Conservation (phyloP, 1,139 yeast species). For the Debaryomyces singareniensis region DNA sequence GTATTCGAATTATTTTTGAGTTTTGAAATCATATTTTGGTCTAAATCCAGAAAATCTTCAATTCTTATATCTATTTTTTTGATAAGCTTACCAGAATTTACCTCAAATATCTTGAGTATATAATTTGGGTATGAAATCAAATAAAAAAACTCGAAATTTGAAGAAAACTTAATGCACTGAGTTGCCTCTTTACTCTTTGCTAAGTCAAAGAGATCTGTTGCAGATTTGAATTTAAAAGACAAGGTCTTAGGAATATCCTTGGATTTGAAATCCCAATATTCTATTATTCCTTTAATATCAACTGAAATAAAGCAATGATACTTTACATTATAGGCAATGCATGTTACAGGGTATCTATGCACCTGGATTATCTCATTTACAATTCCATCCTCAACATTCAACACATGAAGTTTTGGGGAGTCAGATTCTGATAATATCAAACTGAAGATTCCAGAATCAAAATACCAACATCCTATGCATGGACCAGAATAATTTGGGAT, state of each 20-base stretch:
- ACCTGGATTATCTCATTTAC: slow-evolving; percentile 8
- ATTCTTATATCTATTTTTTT: too few species aligned
- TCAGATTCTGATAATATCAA: slow-evolving; percentile 18
- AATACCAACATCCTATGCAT: slow-evolving; percentile 15
- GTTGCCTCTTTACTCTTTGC: slow-evolving; percentile 12
- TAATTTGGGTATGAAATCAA: slow-evolving; percentile 22
- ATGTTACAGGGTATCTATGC: slow-evolving; percentile 23
- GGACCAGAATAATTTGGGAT: slow-evolving; percentile 12
- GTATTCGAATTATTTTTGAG: too few species aligned
- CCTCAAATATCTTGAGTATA: slow-evolving; percentile 24
- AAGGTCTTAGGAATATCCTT: slow-evolving; percentile 12
- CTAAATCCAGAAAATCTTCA: too few species aligned
- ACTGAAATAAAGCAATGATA: slow-evolving; percentile 29
- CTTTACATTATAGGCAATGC: slow-evolving; percentile 20
- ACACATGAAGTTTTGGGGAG: slow-evolving; percentile 11
- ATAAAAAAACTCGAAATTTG: slow-evolving; percentile 10
- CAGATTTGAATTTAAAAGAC: slow-evolving; percentile 30
- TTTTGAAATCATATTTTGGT: not conserved
- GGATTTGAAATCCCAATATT: slow-evolving; percentile 29
- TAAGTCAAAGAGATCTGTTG: slow-evolving; percentile 37
- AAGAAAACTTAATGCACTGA: slow-evolving; percentile 3
- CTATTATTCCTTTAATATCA: slow-evolving; percentile 37
- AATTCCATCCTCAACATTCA: slow-evolving; percentile 16
- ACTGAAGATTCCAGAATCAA: slow-evolving; percentile 7
- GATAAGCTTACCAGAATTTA: slow-evolving; percentile 25